These are phyloP conservation scores for Pezizomycotina sp. DNA, from an alignment of 2,329 filamentous ascomycete species.

Conservation along the genomic window DNA sequence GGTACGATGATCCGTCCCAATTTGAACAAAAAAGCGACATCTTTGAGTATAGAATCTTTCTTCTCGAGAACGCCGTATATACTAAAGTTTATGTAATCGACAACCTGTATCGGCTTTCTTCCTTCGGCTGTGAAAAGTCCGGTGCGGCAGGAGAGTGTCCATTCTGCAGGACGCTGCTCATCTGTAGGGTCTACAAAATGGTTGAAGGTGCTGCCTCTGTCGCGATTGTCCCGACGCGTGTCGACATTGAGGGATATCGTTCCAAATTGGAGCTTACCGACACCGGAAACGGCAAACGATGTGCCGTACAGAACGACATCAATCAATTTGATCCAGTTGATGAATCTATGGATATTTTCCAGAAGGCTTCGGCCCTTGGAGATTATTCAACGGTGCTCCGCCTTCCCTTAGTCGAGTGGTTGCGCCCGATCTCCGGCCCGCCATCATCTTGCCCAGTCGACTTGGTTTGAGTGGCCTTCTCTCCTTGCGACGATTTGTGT, in stretches of 20 bases:
- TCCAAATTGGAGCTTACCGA: constrained; percentile 72
- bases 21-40: constrained; percentile 80
- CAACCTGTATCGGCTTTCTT: constrained; percentile 60
- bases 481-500: constrained; percentile 22
- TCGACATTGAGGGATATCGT: constrained; percentile 76
- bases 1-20: constrained; percentile 79
- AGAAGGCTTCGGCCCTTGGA: constrained; percentile 18
- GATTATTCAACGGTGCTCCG: not conserved
- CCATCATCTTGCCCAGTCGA: not conserved
- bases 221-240: constrained; percentile 78
- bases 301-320: constrained; percentile 76
- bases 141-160: constrained; percentile 75
- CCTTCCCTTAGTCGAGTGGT: too few species aligned
- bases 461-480: constrained; percentile 11
- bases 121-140: constrained; percentile 78
- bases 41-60: constrained; percentile 68
- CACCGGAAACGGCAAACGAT: constrained; percentile 57
- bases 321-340: constrained; percentile 76
- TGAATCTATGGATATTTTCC: constrained; percentile 68
- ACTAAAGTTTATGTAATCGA: constrained; percentile 78
- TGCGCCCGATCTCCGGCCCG: constrained; percentile 10
- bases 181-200: constrained; percentile 50
- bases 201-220: constrained; percentile 75
- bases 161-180: constrained; percentile 67
- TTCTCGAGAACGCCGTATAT: constrained; percentile 82